Conservation (phyloP, 176 grass and related monocot species). For the Puccinellia tenuiflora region DNA sequence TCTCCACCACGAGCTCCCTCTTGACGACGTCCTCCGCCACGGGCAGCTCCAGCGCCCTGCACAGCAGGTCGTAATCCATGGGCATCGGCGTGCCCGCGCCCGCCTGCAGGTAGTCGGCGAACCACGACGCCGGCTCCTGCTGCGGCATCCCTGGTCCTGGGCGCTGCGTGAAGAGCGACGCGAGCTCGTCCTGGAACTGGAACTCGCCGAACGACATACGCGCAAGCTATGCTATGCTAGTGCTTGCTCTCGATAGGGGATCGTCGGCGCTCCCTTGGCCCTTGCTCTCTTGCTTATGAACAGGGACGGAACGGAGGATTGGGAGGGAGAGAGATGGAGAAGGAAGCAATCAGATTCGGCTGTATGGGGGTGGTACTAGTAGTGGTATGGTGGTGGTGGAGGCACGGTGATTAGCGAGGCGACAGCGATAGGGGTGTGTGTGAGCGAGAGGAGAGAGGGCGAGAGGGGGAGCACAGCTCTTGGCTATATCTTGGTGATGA, state of each 20-base stretch:
- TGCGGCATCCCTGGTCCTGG: not conserved
- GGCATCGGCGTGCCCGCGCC: not conserved
- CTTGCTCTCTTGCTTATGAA: slow-evolving; percentile 30
- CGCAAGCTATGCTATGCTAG: not conserved
- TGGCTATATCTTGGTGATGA: slow-evolving; percentile 30
- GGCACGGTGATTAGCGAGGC: not conserved
- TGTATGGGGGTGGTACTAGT: not conserved
- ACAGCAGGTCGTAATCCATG: slow-evolving; percentile 50
- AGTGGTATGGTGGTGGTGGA: slow-evolving; percentile 18
- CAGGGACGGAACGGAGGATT: not conserved
- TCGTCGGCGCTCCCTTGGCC: not conserved
- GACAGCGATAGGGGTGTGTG: not conserved
- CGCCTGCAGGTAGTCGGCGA: slow-evolving; percentile 25
- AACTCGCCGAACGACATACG: slow-evolving; percentile 39
- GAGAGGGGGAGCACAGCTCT: not conserved
- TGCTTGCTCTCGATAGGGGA: not conserved
- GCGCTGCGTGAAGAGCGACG: slow-evolving; percentile 57
- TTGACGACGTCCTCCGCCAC: slow-evolving; percentile 28
- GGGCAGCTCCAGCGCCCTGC: slow-evolving; percentile 39
- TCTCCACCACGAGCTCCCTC: slow-evolving; percentile 29
- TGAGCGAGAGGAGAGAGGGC: not conserved
- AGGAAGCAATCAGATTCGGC: slow-evolving; percentile 21
- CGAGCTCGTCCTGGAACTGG: slow-evolving; percentile 63
- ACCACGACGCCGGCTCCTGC: not conserved
- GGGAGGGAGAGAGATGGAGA: slow-evolving; percentile 14